Conservation (phyloP, 1,139 yeast genomes). For the Blastobotrys malaysiensis region DNA sequence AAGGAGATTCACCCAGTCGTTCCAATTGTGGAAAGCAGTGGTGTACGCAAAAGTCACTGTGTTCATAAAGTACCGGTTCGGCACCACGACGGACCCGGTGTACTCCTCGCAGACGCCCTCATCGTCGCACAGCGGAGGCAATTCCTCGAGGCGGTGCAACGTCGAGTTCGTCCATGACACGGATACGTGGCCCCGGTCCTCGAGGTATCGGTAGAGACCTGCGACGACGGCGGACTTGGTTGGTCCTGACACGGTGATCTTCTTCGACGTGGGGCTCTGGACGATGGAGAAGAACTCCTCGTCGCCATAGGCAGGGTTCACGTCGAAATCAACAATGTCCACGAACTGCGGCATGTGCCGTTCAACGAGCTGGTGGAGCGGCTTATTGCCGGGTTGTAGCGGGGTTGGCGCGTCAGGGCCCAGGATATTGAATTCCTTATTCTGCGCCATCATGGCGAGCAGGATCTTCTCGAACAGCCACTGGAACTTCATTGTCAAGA, state of each 20-base stretch:
- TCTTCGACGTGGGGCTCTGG: not conserved
- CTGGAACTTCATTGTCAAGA: not conserved
- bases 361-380: not conserved
- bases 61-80: constrained; percentile 14
- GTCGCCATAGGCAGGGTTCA: not conserved
- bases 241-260: constrained; percentile 9
- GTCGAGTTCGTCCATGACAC: constrained; percentile 15
- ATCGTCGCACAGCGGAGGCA: constrained; percentile 11
- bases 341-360: not conserved
- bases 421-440: not conserved
- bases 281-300: not conserved
- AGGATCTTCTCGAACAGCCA: not conserved
- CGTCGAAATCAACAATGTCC: not conserved
- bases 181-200: constrained; percentile 16
- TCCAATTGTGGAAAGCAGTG: constrained; percentile 15
- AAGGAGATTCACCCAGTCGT: constrained; percentile 16
- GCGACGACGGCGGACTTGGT: constrained; percentile 12
- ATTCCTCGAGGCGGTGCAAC: constrained; percentile 3
- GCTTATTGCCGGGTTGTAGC: not conserved
- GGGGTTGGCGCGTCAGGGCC: not conserved
- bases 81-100: constrained; percentile 8
- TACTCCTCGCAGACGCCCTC: not conserved
- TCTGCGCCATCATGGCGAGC: not conserved
- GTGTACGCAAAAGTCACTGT: constrained; percentile 18
- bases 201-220: constrained; percentile 15